Evolutionary conservation across 208 protist genomes (phyloP), one percentile per base, ranked within the genome.

Genomic region (Leishmania guyanensis): DNA sequence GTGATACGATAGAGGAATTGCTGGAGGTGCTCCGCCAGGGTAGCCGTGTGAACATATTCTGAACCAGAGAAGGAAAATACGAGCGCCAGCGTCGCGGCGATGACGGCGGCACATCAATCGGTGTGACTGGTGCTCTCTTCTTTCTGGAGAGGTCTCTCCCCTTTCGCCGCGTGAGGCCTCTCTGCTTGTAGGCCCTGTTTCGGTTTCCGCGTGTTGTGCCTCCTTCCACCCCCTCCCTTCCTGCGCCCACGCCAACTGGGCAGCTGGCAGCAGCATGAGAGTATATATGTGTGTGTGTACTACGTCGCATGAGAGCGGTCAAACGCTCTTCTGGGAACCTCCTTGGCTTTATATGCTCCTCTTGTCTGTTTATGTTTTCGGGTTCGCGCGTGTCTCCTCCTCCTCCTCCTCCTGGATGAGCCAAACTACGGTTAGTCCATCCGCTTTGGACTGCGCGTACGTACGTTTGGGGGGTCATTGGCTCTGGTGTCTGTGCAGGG

Each of bases 1-100:
- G 91, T 76, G 90, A 96, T 58, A 91, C 84, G 20, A 78, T 95
- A n/a, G 88, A 94, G 50, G 90, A 92, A 3, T 79, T 98, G 33
- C 81, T 96, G 69, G 73, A 46, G n/a, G 88, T 82, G 26, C 74
- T 96, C 62, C 81, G 83, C 26, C 86, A 85, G 56, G 91, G 93
- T 29, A 95, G 89, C 69, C 83, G 76, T 36, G 78, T 85, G n/a
- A 86, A 92, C 68, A 79, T 85, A 0, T 95, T 94, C 74, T 97
- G 84, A 82, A n/a, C 36, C 36, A 9, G 65, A 62, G 26, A 62
- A 14, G 53, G 6, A 16, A 48, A n/a, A 6, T 9, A 53, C 60
- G 69, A 10, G 39, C 39, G 17, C 43, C 1, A 73, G 22, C 69
- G 22, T 73, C 69, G 39, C 48, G 46, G 46, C 46, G 22, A 73